Percentiles rank a stretch among this genome's conserved stretches.
These are phyloP conservation scores for Fusarium subglutinans DNA, from an alignment of 2,329 filamentous ascomycete genomes.

Conservation along the genomic window DNA sequence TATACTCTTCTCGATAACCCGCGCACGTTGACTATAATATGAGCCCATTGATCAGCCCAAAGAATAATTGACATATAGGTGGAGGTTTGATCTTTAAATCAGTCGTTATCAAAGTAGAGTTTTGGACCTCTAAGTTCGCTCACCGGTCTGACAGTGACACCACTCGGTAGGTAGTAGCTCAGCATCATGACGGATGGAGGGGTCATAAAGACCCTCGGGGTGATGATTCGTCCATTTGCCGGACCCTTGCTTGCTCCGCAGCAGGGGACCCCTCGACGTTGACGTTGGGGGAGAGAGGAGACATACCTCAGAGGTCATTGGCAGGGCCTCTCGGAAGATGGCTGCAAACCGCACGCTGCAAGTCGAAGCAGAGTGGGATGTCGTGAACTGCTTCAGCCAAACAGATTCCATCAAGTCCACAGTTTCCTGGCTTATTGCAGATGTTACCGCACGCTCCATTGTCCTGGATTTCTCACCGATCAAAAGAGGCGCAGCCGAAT, in stretches of 20 bases:
- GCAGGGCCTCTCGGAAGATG: slow-evolving; percentile 2
- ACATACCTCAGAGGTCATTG: slow-evolving; percentile 15
- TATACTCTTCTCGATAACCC: neutral
- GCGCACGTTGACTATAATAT: neutral
- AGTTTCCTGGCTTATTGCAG: slow-evolving; percentile 14
- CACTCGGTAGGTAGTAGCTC: neutral
- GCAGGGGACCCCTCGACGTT: slow-evolving; percentile 10
- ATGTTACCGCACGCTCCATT: neutral
- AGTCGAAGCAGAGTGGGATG: slow-evolving; percentile 25
- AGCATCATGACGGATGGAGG: slow-evolving; percentile 29
- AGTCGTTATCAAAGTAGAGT: neutral
- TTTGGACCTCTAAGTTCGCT: neutral
- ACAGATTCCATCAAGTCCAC: slow-evolving; percentile 5
- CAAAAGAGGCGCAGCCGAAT: slow-evolving; percentile 3
- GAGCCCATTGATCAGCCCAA: neutral
- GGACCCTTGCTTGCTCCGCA: slow-evolving; percentile 28
- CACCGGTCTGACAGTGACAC: slow-evolving; percentile 12
- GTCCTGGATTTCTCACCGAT: slow-evolving; percentile 5
- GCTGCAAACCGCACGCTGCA: slow-evolving; percentile 1
- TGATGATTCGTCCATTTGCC: slow-evolving; percentile 10
- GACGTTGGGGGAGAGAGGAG: neutral
- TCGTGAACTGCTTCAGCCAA: slow-evolving; percentile 18
- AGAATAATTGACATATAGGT: neutral
- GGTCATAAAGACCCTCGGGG: slow-evolving; percentile 1
- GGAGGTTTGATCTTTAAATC: neutral